Base-by-base conservation (phyloP, 1,284 basidiomycete species). In the Ustilago shanxiensis region DNA sequence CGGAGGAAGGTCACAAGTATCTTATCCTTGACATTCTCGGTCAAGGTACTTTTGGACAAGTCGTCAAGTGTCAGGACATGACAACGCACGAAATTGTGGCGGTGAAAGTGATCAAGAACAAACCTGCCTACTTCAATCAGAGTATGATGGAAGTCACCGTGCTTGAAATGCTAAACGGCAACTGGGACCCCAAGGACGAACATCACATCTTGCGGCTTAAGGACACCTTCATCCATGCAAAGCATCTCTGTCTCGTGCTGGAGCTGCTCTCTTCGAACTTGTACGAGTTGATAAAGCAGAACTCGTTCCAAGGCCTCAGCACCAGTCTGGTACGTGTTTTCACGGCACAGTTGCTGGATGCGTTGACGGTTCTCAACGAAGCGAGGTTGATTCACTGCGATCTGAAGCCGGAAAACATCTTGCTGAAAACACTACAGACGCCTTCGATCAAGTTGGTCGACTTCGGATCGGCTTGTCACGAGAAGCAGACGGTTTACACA, bases 61-160 rank as follows among this genome's bases (percentile, higher is more conserved):
- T 99, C 29, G 97, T 99, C 85, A 99, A 99, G 87, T 99, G 97
- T 86, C 97, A 98, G 87, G 98, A 99, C 86, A 96, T 98, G 92
- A 94, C 95, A 87, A 98, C 94, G 41, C 95, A 98, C 87, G 95
- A 98, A 86, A 94, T 99, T 59, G 94, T 97, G 49, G 97, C 97
- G 16, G 96, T 99, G 73, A 99, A 99, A 87, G 97, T 99, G 18
- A 95, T 99, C 83, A 99, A 99, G 89, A 99, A 99, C 88, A 99
- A 99, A 87, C 96, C 96, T 2, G 96, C 96, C 0, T 99, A 99
- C 88, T 95, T 98, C 87, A 97, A 98, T 86, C 96, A 99, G 88
- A 95, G 93, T 87, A 98, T 98, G 93, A 99, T 99, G 96, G 97
- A 99, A 87, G 97, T 99, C 26, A 98, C 95, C 0, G 98, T 99